These are phyloP conservation scores for sorghum (Sorghum bicolor) DNA, from an alignment of 176 grass and related monocot genomes.

Conservation along the genomic window DNA sequence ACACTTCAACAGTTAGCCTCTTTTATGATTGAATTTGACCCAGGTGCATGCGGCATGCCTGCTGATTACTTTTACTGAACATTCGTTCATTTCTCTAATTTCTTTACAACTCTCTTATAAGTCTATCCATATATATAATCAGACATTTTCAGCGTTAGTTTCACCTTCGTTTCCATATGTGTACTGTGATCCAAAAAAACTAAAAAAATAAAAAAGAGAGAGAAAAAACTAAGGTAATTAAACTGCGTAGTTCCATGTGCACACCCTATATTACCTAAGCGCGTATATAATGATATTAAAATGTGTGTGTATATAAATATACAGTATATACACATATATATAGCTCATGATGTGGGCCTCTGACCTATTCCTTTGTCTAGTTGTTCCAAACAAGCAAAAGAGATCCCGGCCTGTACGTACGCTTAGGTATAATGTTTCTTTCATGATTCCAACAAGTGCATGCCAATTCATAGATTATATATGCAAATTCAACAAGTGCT, in stretches of 20 bases:
- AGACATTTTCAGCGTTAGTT: not conserved
- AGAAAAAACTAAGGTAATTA: no score
- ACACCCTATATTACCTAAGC: no score
- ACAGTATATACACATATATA: not conserved
- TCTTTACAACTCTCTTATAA: not conserved
- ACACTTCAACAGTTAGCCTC: constrained; percentile 6
- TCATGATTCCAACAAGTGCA: constrained; percentile 38
- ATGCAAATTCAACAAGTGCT: constrained; percentile 18
- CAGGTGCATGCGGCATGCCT: not conserved
- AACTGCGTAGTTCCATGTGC: no score
- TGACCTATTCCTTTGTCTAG: constrained; percentile 45
- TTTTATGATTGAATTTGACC: not conserved
- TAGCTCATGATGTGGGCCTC: constrained; percentile 41
- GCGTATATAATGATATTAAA: no score
- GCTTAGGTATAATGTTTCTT: constrained; percentile 67
- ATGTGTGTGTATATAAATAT: not conserved
- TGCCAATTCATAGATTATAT: constrained; percentile 15
- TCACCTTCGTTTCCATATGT: not conserved
- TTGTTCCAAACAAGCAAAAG: constrained; percentile 22
- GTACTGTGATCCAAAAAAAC: no score
- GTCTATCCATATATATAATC: not conserved
- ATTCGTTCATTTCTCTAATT: not conserved
- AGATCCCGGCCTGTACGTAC: constrained; percentile 25
- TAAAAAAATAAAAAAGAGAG: no score
- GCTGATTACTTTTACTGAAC: not conserved